Evolutionary conservation across 2,329 filamentous ascomycete species (phyloP).

Genomic region (Volutella citrinella): DNA sequence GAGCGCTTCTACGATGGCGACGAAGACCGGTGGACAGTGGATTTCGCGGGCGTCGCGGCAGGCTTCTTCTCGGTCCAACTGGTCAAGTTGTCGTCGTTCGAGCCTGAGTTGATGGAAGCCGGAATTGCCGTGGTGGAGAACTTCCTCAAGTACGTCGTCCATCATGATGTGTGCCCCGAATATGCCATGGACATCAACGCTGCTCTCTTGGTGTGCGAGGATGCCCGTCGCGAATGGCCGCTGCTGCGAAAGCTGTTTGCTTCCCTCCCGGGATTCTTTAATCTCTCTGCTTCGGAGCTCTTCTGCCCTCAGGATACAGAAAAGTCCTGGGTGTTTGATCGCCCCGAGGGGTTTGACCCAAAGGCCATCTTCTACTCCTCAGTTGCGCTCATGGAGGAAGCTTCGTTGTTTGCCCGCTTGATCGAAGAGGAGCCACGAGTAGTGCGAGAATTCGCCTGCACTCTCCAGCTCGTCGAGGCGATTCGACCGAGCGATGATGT

Average conservation of each 20-base stretch:
- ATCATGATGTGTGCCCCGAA: slow-evolving; percentile 84
- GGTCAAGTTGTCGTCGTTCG: slow-evolving; percentile 53
- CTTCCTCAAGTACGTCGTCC: slow-evolving; percentile 83
- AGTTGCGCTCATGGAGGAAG: slow-evolving; percentile 37
- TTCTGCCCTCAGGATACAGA: slow-evolving; percentile 46
- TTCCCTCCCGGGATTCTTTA: slow-evolving; percentile 74
- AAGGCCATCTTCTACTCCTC: slow-evolving; percentile 42
- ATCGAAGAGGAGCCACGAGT: slow-evolving; percentile 28
- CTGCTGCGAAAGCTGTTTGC: slow-evolving; percentile 49
- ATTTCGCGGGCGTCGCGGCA: slow-evolving; percentile 74
- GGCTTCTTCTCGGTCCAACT: slow-evolving; percentile 70
- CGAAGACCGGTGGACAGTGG: slow-evolving; percentile 66
- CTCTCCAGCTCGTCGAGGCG: slow-evolving; percentile 59
- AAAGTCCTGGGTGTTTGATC: slow-evolving; percentile 26
- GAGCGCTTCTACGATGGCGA: slow-evolving; percentile 48
- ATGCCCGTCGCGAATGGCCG: slow-evolving; percentile 65
- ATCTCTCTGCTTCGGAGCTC: slow-evolving; percentile 67
- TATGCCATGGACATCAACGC: slow-evolving; percentile 63
- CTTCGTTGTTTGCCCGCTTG: slow-evolving; percentile 29
- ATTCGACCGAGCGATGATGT: slow-evolving; percentile 40
- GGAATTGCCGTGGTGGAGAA: slow-evolving; percentile 71
- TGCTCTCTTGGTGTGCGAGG: slow-evolving; percentile 64
- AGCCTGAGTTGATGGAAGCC: slow-evolving; percentile 49
- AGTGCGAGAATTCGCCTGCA: slow-evolving; percentile 46
- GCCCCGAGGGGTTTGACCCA: slow-evolving; percentile 40